A percentile compares a stretch with the other conserved stretches of the same genome.
These are phyloP conservation scores for Syncephalastrum monosporum DNA, from an alignment of 371 early-diverging fungal species.

Conservation along the genomic window DNA sequence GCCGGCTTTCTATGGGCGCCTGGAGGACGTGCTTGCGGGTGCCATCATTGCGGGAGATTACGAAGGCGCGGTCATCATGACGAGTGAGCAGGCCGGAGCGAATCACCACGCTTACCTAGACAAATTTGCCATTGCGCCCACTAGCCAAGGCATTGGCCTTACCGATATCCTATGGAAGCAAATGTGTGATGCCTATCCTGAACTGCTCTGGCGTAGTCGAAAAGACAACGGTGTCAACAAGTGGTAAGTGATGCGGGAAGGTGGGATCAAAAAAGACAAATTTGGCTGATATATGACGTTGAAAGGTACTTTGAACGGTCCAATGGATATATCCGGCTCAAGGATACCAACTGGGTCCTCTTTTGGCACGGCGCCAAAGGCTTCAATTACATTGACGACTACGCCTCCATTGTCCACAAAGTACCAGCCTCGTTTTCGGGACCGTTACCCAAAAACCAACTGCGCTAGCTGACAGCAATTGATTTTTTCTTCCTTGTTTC, in stretches of 20 bases:
- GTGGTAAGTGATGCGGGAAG: slow-evolving; percentile 54
- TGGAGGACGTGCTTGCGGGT: slow-evolving; percentile 51
- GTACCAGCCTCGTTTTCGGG: slow-evolving; percentile 42
- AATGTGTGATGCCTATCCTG: slow-evolving; percentile 68
- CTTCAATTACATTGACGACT: slow-evolving; percentile 28
- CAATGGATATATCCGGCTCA: slow-evolving; percentile 67
- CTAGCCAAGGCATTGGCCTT: slow-evolving; percentile 87
- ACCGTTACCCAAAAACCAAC: slow-evolving; percentile 1
- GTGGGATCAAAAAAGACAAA: too few relatives aligned
- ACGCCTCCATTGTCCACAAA: slow-evolving; percentile 31
- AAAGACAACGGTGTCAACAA: slow-evolving; percentile 90
- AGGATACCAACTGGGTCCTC: slow-evolving; percentile 70
- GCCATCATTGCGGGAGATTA: slow-evolving; percentile 91
- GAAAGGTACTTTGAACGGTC: slow-evolving; percentile 87
- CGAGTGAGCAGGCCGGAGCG: slow-evolving; percentile 20
- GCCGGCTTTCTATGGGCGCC: slow-evolving; percentile 61
- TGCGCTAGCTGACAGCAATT: too few relatives aligned
- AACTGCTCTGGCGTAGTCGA: slow-evolving; percentile 85
- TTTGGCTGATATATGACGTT: background rate
- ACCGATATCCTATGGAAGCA: slow-evolving; percentile 92
- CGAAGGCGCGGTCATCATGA: slow-evolving; percentile 49
- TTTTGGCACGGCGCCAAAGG: slow-evolving; percentile 76
- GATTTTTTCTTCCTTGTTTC: too few relatives aligned
- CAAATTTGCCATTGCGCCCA: slow-evolving; percentile 90
- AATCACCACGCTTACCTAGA: slow-evolving; percentile 70